Evolutionary conservation across 1,139 yeast species (phyloP).

Genomic region (Insectozyma bohioensis): DNA sequence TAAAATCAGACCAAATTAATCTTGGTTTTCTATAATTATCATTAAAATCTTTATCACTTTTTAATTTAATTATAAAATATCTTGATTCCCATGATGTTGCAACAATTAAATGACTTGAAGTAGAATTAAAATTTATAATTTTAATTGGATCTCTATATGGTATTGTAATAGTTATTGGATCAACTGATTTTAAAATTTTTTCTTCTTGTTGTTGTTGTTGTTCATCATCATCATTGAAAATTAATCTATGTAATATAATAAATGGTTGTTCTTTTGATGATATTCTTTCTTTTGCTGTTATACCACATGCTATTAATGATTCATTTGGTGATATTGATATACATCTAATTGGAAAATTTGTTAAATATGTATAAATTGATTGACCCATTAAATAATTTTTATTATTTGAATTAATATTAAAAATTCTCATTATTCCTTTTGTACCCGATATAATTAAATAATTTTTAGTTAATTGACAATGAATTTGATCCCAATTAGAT

Average conservation of each 20-base stretch:
- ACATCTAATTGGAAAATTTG: constrained; percentile 78
- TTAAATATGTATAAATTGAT: constrained; percentile 66
- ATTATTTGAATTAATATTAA: constrained; percentile 46
- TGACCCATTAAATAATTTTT: constrained; percentile 44
- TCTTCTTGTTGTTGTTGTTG: neutral
- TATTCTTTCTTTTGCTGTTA: constrained; percentile 72
- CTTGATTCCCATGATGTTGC: constrained; percentile 84
- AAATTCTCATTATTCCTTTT: constrained; percentile 65
- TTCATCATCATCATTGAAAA: neutral
- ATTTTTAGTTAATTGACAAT: constrained; percentile 62
- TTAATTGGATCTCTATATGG: constrained; percentile 88
- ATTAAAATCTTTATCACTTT: constrained; percentile 27
- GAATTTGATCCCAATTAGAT: constrained; percentile 61
- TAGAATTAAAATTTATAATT: constrained; percentile 65
- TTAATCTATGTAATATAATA: constrained; percentile 60
- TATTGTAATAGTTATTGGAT: constrained; percentile 70
- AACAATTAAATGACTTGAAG: constrained; percentile 70
- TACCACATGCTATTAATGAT: constrained; percentile 71
- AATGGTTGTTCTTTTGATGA: constrained; percentile 79
- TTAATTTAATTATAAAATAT: constrained; percentile 71
- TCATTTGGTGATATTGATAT: constrained; percentile 69
- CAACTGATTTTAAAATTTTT: constrained; percentile 31
- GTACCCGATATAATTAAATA: constrained; percentile 72
- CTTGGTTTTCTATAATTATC: constrained; percentile 58
- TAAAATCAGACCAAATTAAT: constrained; percentile 46